Base-by-base conservation (phyloP, 768 basidiomycete genomes). In the Tylopilus cervinicoccineus region DNA sequence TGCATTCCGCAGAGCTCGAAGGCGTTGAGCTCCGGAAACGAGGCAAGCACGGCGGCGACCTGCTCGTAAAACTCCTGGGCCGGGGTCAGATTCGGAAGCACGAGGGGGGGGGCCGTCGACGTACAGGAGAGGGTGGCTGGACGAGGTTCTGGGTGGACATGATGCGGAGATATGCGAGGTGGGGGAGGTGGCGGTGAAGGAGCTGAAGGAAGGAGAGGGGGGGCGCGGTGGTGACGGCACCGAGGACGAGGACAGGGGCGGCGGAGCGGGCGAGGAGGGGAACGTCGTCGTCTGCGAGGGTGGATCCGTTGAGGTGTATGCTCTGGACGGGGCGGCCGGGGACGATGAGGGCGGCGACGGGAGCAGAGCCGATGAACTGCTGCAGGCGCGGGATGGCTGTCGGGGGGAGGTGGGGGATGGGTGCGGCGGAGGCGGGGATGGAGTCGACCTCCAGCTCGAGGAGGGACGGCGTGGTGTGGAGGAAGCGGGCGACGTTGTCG, bases 1-100 rank as follows among this genome's bases (percentile, higher is more conserved):
- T 83, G 84, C 68, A 88, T 79, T 28, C 87, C 88, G 39, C 77
- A 83, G 24, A 89, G 77, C 61, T 88, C 87, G 58, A 87, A 87
- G 38, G 78, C 77, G 52, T 76, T 70, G 29, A 89, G 75, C 46
- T 77, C 68, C n/a, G 78, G 69, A 52, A 89, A 76, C 8, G 75
- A 74, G n/a, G 75, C 71, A 51, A 90, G 72, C 6, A 73, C 70
- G 40, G 68, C 67, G 45, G 84, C 76, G 36, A 85, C 77, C 53
- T 82, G 74, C 39, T 79, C 70, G 57, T 84, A 83, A 60, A 85
- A 85, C 17, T 74, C 71, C 83, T 88, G 59, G 10, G 12, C 26
- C 24, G 31, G 17, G 53, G 49, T 61, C 26, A 59, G 56, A 8
- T 5, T 12, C 0, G n/a, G 5, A 20, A 20, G 17, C 7, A 42